Base-by-base conservation (phyloP, 129 eudicot species). In the Tagetes erecta region DNA sequence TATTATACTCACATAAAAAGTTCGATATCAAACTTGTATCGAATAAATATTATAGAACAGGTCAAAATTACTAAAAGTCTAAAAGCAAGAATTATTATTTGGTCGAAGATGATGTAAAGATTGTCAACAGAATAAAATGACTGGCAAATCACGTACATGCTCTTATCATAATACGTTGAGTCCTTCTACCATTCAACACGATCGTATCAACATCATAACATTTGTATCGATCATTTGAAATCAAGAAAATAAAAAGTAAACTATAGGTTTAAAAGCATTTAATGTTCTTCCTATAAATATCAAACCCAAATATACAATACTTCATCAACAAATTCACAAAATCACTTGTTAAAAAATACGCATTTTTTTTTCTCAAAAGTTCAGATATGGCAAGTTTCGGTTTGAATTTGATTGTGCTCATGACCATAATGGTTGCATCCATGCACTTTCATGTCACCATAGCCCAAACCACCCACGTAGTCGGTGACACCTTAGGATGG, bases 401-500 rank as follows among this genome's bases (percentile, higher is more conserved):
- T 50, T 11, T 77, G 2, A 62, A 57, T 73, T 3, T 83, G 68
- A 40, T 72, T 2, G 9, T 74, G 68, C 55, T 77, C 35, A 45
- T 69, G 56, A 65, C 60, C 8, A 12, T 79, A 53, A 75, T 74
- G 66, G 60, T 78, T 39, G 81, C 78, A 40, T 74, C 83, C 51
- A 33, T 70, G 46, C 80, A 57, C n/a, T 20, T 83, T 13, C 68
- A 71, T 0, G 47, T 40, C 46, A 51, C 86, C 2, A 5, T 3
- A 20, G 90, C 86, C 8, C 90, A 88, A 50, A 84, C 87, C 37
- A 81, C 84, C 3, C 87, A 89, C 34, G 74, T 53, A 0, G 92
- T 89, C 10, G 88, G 88, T 0, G 90, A 75, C 44, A 9, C 68
- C 4, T 1, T 56, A 37, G 88, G 85, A 40, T 90, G 96, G 96